Evolutionary conservation across 495 filamentous ascomycete genomes (phyloP), one percentile per base, ranked within the genome.

Genomic region (Penicillium coprophilum): DNA sequence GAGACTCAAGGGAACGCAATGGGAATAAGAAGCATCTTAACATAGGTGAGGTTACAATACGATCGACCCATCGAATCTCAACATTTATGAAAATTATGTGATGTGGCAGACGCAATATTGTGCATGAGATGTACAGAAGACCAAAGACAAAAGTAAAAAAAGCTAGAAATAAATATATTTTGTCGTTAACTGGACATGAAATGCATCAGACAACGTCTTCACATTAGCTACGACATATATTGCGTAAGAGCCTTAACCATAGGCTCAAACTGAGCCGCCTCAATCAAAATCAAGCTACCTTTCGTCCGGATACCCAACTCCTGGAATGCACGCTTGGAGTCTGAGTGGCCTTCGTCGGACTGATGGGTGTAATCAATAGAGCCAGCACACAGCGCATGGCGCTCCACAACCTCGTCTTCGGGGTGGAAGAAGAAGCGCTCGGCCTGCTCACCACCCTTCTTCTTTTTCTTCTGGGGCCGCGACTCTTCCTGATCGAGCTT

Each of bases 261-360:
- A 21, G 75, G 70, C 66, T 85, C 80, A 46, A 92, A 86, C 66
- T 82, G 87, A 52, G 64, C 69, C 54, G 80, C 87, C 62, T 91
- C 88, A 63, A 94, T 85, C 61, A 94, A 67, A 63, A 90, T 88
- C 82, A 92, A 82, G 69, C 84, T 85, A 11, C 91, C 93, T 61
- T 82, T 81, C 45, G 93, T 85, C 77, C 84, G 86, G 57, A 99
- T 87, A 4, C 95, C 95, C 72, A 92, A 72, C 59, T 97, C 94
- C 68, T 94, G 90, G 69, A 99, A 99, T 3, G 92, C 89, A 52
- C 95, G 76, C 77, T 95, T 97, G 63, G 89, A 89, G 72, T 97
- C 95, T 36, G 91, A 87, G 48, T 85, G 82, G 6, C 88, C 84
- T 44, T 92, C 88, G 32, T 85, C 88, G 43, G 78, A 75, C 67